Base-by-base conservation (phyloP, 345 rosid genomes). In the Ceriops zippeliana region DNA sequence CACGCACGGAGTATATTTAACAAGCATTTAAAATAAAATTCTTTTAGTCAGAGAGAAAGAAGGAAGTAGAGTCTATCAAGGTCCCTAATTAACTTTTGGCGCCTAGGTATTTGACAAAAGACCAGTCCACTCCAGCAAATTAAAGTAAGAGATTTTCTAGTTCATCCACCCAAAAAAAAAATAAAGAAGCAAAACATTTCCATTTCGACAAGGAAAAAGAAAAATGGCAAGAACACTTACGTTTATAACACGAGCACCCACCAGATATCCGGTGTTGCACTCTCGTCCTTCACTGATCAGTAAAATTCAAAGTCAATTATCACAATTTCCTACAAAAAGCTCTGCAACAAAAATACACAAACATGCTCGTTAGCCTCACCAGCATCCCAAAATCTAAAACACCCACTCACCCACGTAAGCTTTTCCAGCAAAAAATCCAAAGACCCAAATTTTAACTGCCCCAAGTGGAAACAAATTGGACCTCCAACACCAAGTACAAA, bases 331-430 rank as follows among this genome's bases (percentile, higher is more conserved):
- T 21, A 42, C 15, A 57, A 52, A 9, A 61, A 53, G 64, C 24
- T 62, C 78, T 73, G 66, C 80, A 67, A 1, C 54, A 42, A 65
- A 58, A 32, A 61, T 61, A 13, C 38, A 56, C 31, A 47, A 24
- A 63, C 64, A 28, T 38, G 38, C 53, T 67, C 22, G 34, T 8
- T 8, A 35, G 56, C 15, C 38, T 22, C 62, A 52, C 66, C 26
- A 37, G 63, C 61, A 21, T 17, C 22, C 21, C 34, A 3, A 49
- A 60, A 17, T 60, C 38, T 20, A 4, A 42, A 11, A 42, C 49
- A 42, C 17, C 49, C 49, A 13, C 49, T 42, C 15, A 42, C 49
- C 16, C 49, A 42, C 16, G 2, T 13, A 42, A 42, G 49, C 19
- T 42, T 42, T 11, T 42, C 49, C 13, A 42, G 13, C 2, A 0